A percentile compares a stretch with the other conserved stretches of the same genome.
phyloP scores from a whole-genome alignment of 768 basidiomycete genomes.

The Paxillus rubicundulus region DNA sequence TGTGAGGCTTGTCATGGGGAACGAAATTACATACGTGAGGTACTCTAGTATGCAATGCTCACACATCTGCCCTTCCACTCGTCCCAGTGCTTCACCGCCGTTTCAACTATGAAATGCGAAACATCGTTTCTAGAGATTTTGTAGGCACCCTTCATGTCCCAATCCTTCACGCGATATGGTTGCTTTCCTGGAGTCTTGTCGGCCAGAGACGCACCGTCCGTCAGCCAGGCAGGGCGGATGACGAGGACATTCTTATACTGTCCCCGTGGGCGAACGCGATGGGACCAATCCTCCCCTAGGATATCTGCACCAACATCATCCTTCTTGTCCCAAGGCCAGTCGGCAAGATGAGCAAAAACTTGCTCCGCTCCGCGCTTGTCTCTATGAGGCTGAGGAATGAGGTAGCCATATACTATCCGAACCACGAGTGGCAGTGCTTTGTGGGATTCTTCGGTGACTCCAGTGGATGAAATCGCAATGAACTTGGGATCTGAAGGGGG shows the following conservation, averaged over 20 bases:
- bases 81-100: constrained; percentile 45
- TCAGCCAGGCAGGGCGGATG: constrained; percentile 57
- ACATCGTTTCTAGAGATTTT: constrained; percentile 64
- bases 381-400: constrained; percentile 46
- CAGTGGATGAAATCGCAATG: constrained; percentile 52
- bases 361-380: constrained; percentile 66
- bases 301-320: constrained; percentile 42
- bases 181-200: constrained; percentile 20
- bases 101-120: constrained; percentile 60
- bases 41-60: too few species aligned
- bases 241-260: constrained; percentile 43
- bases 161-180: constrained; percentile 45
- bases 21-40: too few species aligned
- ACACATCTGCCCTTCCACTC: constrained; percentile 34
- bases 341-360: constrained; percentile 45
- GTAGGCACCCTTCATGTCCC: constrained; percentile 41
- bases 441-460: constrained; percentile 47
- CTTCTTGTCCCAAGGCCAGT: constrained; percentile 50
- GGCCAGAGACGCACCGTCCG: constrained; percentile 49
- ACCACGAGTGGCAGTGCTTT: constrained; percentile 45
- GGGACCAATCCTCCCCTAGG: constrained; percentile 45
- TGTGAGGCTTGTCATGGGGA: too few species aligned
- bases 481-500: constrained; percentile 48
- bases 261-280: constrained; percentile 40
- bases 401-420: constrained; percentile 46